phyloP scores from a whole-genome alignment of 2,329 filamentous ascomycete species.

The Trichoderma sp. region DNA sequence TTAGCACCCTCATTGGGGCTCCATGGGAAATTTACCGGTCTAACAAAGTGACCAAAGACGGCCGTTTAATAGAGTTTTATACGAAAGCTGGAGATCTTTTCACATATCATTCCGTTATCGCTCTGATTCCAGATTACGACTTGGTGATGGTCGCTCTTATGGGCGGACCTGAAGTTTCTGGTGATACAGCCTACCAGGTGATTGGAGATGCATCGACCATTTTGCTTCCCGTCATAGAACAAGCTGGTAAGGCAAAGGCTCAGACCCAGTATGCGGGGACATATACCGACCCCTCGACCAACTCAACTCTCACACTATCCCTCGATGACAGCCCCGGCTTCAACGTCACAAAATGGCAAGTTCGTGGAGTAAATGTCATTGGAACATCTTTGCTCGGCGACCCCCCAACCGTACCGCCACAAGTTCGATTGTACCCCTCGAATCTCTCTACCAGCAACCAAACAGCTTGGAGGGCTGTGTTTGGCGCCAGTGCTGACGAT shows the following conservation, averaged over 20 bases:
- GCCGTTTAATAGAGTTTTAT: constrained; percentile 48
- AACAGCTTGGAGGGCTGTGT: too few relatives aligned
- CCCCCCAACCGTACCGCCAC: too few relatives aligned
- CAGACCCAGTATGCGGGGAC: not conserved
- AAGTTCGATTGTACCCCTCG: too few relatives aligned
- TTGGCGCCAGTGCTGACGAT: too few relatives aligned
- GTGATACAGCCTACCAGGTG: not conserved
- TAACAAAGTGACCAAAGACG: constrained; percentile 40
- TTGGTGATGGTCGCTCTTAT: constrained; percentile 29
- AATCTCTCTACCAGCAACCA: too few relatives aligned
- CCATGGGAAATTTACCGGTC: constrained; percentile 52
- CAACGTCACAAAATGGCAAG: too few relatives aligned
- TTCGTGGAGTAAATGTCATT: too few relatives aligned
- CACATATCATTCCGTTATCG: constrained; percentile 44
- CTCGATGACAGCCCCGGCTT: not conserved
- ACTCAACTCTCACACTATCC: not conserved
- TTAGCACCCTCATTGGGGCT: constrained; percentile 44
- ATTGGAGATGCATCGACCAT: not conserved
- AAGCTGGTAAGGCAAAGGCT: not conserved
- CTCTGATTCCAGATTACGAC: constrained; percentile 49
- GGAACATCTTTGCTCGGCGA: too few relatives aligned
- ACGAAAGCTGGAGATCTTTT: constrained; percentile 49
- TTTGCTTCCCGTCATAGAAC: not conserved
- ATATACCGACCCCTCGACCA: not conserved
- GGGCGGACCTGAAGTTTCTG: not conserved